Percentiles rank a stretch among this genome's conserved stretches.
Evolutionary conservation across 2,329 filamentous ascomycete species (phyloP).

Genomic region (Ophiocordyceps australis): DNA sequence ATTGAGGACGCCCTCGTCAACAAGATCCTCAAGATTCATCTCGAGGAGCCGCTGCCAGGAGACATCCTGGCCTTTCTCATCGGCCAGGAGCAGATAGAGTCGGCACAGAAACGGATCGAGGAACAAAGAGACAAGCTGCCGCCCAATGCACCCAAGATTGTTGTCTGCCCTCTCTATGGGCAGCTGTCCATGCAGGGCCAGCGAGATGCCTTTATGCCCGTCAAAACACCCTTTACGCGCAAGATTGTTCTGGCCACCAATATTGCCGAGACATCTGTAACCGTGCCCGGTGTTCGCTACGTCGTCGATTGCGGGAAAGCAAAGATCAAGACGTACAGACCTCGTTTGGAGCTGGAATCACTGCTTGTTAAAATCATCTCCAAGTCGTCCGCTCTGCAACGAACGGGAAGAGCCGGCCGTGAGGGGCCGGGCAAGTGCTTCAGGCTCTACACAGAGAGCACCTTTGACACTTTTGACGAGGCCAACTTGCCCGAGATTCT

Average conservation of each 20-base stretch:
- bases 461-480: conserved; percentile 52
- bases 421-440: conserved; percentile 84
- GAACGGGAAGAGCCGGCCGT: conserved; percentile 80
- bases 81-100: conserved; percentile 84
- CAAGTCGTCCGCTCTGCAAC: conserved; percentile 80
- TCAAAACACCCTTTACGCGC: conserved; percentile 52
- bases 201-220: conserved; percentile 66
- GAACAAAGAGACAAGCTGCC: conserved; percentile 59
- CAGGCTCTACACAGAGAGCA: conserved; percentile 67
- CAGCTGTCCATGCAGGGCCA: conserved; percentile 77
- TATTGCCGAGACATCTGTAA: conserved; percentile 97
- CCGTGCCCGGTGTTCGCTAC: conserved; percentile 78
- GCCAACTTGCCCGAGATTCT: conserved; percentile 78
- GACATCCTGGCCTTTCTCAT: conserved; percentile 87
- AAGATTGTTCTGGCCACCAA: conserved; percentile 91
- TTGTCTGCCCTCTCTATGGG: conserved; percentile 70
- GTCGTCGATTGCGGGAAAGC: conserved; percentile 89
- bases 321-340: conserved; percentile 83
- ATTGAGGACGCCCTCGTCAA: conserved; percentile 69
- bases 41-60: conserved; percentile 76
- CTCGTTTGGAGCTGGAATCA: conserved; percentile 73
- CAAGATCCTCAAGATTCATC: conserved; percentile 71
- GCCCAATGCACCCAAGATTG: conserved; percentile 53
- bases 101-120: conserved; percentile 61
- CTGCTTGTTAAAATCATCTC: conserved; percentile 82